These are phyloP conservation scores for Rhodotorula sp. DNA, from an alignment of 1,284 basidiomycete genomes.

Conservation along the genomic window DNA sequence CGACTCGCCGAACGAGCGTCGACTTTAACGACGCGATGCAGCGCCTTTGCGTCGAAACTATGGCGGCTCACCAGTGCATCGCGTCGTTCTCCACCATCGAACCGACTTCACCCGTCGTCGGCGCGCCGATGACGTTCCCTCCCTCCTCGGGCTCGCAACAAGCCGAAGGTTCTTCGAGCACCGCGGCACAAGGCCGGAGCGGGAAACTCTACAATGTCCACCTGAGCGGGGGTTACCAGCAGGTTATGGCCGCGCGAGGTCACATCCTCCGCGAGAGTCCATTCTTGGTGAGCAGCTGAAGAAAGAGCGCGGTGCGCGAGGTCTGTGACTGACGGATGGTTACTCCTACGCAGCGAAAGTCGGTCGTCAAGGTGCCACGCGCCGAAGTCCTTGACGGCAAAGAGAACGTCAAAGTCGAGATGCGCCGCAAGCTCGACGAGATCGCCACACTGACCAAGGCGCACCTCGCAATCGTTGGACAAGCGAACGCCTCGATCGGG, in stretches of 20 bases:
- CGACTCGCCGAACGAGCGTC: constrained; percentile 35
- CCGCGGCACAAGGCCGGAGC: not conserved
- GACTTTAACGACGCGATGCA: constrained; percentile 66
- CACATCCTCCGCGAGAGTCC: constrained; percentile 86
- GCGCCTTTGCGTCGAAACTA: constrained; percentile 74
- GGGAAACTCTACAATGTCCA: constrained; percentile 65
- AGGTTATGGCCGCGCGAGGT: constrained; percentile 87
- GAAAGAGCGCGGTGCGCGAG: not conserved
- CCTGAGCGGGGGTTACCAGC: constrained; percentile 84
- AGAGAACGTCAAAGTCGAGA: constrained; percentile 81
- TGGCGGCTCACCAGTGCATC: constrained; percentile 75
- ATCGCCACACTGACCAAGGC: constrained; percentile 85
- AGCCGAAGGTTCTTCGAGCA: constrained; percentile 56
- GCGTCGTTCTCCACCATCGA: constrained; percentile 74
- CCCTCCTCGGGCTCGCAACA: constrained; percentile 5
- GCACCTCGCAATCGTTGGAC: constrained; percentile 71
- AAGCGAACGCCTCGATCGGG: constrained; percentile 44
- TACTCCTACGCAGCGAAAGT: constrained; percentile 62
- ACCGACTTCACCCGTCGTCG: constrained; percentile 12
- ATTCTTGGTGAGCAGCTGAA: constrained; percentile 61
- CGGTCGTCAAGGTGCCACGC: constrained; percentile 82
- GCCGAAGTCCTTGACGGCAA: constrained; percentile 88
- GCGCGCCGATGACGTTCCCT: not conserved
- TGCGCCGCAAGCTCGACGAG: constrained; percentile 83
- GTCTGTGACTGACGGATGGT: not conserved